phyloP scores from a whole-genome alignment of 2,329 filamentous ascomycete species.

The Colletotrichum lindemuthianum region DNA sequence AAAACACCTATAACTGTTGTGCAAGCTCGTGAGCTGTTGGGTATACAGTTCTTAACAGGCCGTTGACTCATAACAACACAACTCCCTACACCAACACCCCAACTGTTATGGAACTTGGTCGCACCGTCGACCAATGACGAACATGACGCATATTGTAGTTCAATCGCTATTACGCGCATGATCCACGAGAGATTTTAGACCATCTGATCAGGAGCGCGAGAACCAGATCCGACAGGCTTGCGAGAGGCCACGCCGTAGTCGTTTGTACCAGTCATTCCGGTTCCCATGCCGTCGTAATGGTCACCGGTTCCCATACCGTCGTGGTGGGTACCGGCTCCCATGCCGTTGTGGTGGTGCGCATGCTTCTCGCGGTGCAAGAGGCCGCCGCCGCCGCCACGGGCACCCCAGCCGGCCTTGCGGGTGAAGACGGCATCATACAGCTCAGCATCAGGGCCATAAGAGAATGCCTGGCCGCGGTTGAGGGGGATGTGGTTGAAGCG shows the following conservation, averaged over 20 bases:
- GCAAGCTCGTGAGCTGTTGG: background rate
- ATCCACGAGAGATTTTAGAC: constrained; percentile 6
- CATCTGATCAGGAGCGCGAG: constrained; percentile 22
- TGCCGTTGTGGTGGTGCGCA: constrained; percentile 18
- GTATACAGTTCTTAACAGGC: constrained; percentile 4
- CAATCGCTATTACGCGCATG: background rate
- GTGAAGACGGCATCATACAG: constrained; percentile 68
- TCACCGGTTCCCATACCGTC: background rate
- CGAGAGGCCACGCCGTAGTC: background rate
- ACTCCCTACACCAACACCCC: background rate
- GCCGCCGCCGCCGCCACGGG: constrained; percentile 31
- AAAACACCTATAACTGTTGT: background rate
- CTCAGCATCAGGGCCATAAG: constrained; percentile 56
- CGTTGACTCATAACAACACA: background rate
- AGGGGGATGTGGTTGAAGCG: constrained; percentile 73
- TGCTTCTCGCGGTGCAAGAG: constrained; percentile 40
- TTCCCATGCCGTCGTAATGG: constrained; percentile 3
- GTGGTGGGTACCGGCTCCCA: background rate
- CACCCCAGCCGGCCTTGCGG: constrained; percentile 69
- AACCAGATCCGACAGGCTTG: constrained; percentile 31
- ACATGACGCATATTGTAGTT: no score
- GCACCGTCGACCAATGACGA: no score
- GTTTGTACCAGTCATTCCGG: background rate
- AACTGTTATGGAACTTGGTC: background rate
- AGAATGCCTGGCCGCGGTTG: constrained; percentile 65